Base-by-base conservation (phyloP, 78 protist species). In the Ministeria vibrans region DNA sequence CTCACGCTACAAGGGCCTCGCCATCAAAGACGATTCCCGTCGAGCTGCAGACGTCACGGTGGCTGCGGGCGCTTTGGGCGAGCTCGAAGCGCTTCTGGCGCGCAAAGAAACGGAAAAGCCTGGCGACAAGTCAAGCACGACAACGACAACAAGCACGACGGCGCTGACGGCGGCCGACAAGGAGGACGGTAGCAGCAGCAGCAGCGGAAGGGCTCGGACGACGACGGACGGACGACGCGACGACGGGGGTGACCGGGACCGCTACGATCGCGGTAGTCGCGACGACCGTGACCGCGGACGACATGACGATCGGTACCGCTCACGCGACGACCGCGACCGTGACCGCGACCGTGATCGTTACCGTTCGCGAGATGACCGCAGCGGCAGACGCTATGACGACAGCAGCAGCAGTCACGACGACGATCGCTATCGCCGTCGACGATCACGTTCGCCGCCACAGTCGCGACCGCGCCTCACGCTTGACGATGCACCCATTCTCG, bases 401-500 rank as follows among this genome's bases (percentile, higher is more conserved):
- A 27, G 82, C 23, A 73, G 55, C 23, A 18, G 61, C 15, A 36
- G 82, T 38, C 39, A 81, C 2, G 85, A 51, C 61, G 42, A 79
- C 59, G 43, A 70, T 36, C 45, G 64, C n/a, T 69, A 81, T 55
- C 70, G 73, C 9, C 34, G 66, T 20, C 36, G 34, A 11, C 66
- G 20, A 3, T 68, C 66, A n/a, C n/a, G 61, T 5, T 41, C 28
- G 1, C 63, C 78, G 78, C 43, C 46, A 49, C 78, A 6, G 59
- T 23, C 62, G 77, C 77, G 64, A 41, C 45, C 74, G 74, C n/a
- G 73, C 46, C 75, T 27, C 64, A 4, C 1, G 45, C 55, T 77
- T 5, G 91, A 86, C 46, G 80, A 71, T 43, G 92, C 87, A 61
- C 89, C 94, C 41, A 72, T 75, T n/a, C 28, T 81, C n/a, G 86